phyloP scores from a whole-genome alignment of 345 rosid genomes.

The Sisymbrium irio region DNA sequence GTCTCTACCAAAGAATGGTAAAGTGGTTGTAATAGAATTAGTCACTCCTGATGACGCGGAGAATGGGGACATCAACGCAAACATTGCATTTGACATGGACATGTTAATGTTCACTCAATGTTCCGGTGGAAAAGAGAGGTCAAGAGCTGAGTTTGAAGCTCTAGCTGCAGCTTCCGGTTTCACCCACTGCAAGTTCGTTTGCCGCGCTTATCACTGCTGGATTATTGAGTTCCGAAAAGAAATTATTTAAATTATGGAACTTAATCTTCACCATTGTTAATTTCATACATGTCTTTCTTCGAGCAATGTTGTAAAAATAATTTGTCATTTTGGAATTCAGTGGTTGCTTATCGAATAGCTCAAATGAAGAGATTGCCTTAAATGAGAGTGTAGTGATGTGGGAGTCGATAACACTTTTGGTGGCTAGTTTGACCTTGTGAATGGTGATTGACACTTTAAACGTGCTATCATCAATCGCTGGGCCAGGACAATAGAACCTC shows the following conservation, averaged over 20 bases:
- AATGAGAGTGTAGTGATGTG: background rate
- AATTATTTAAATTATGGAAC: background rate
- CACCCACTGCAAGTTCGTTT: background rate
- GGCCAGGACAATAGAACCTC: background rate
- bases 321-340: background rate
- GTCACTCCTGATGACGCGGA: conserved; percentile 34
- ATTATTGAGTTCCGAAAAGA: background rate
- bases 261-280: background rate
- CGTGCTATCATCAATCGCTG: background rate
- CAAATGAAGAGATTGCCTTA: background rate
- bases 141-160: conserved; percentile 4
- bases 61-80: background rate
- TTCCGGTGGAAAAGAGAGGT: background rate
- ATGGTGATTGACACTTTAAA: background rate
- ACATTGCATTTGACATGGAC: background rate
- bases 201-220: background rate
- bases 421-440: background rate
- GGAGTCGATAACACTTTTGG: background rate
- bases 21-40: conserved; percentile 40
- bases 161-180: background rate
- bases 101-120: conserved; percentile 1
- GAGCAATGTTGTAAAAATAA: background rate
- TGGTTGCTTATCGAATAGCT: background rate
- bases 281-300: background rate
- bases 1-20: conserved; percentile 37